Base-by-base conservation (phyloP, 148 eudicot genomes). In the Bassia scoparia region DNA sequence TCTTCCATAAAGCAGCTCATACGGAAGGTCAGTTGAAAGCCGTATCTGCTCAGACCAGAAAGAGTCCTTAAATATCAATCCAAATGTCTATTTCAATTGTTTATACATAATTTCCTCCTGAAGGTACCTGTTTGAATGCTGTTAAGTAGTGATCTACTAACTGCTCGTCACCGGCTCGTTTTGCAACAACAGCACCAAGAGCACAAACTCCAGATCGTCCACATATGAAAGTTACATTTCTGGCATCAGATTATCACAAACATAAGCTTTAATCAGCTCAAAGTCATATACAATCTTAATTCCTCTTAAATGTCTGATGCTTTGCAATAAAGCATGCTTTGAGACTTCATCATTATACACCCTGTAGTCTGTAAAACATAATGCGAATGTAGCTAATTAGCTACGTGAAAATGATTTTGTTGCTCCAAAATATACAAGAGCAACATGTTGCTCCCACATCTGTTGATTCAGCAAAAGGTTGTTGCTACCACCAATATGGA, bases 121-220 rank as follows among this genome's bases (percentile, higher is more conserved):
- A 63, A 49, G 27, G 21, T 74, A 94, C 98, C 97, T 85, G 78
- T 63, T 75, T 87, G 74, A 94, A 88, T 75, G 82, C 76, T 6
- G 83, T 68, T 55, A 94, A 16, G 58, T 94, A 94, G 66, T 78
- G 83, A 30, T 78, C 70, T 61, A 85, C 77, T 54, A 87, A 79
- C 29, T 48, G 76, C 43, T 84, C 82, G 72, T 89, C 82, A 71
- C 89, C 87, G 24, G 74, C 73, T 74, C 88, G 86, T 72, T 86
- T 83, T 64, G 97, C 96, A 60, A 86, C 88, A 46, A 88, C 97
- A 69, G 98, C 97, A 84, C 98, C 97, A 43, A 94, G 88, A 66
- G 97, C 91, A 80, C 69, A 94, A 20, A 89, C 87, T 43, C 98
- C 97, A 78, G 93, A 88, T 55, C 82, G 85, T 55, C 98, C 98